Base-by-base conservation (phyloP, 352 stramenopile species). In the Globisporangium abappressorium region DNA sequence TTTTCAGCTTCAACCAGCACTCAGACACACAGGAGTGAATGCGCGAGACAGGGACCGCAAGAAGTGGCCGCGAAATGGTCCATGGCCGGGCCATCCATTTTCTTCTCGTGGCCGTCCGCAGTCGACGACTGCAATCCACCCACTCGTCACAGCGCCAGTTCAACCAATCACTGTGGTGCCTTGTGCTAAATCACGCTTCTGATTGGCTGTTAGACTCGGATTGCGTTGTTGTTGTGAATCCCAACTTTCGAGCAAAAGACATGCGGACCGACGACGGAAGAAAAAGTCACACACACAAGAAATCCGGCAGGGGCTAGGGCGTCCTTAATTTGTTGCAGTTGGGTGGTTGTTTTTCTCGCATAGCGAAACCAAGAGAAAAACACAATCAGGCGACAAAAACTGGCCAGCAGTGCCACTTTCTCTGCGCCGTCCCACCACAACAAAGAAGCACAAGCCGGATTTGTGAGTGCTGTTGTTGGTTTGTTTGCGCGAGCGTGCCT, bases 401-500 rank as follows among this genome's bases (percentile, higher is more conserved):
- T 22, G 43, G 18, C 6, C 38, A 14, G 38, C 43, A 49, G 41
- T 24, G 43, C 6, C 43, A 24, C 43, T 51, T 51, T 51, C 43
- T 22, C 22, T 22, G 30, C 57, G 34, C 51, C 56, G 56, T 62
- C 56, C 56, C 56, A 62, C 56, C 56, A 34, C 56, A 38, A 30
- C 54, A 60, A 60, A 60, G 54, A n/a, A 51, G 43, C 43, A 55
- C 20, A 33, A 65, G 9, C 9, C 43, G 26, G 51, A 33, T 58
- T 30, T 28, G n/a, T 22, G 54, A 34, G 26, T 41, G 26, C 8
- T 55, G 58, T 62, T 62, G 57, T 51, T 46, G n/a, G 57, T 9
- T 46, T 54, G 60, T 55, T 55, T 65, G 60, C 57, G 57, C 36
- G 57, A 64, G 57, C 57, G 15, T 51, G 43, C 43, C 43, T 51